Evolutionary conservation across 1,284 basidiomycete genomes (phyloP), one percentile per base, ranked within the genome.

Genomic region (Paramarasmius palmivorus): DNA sequence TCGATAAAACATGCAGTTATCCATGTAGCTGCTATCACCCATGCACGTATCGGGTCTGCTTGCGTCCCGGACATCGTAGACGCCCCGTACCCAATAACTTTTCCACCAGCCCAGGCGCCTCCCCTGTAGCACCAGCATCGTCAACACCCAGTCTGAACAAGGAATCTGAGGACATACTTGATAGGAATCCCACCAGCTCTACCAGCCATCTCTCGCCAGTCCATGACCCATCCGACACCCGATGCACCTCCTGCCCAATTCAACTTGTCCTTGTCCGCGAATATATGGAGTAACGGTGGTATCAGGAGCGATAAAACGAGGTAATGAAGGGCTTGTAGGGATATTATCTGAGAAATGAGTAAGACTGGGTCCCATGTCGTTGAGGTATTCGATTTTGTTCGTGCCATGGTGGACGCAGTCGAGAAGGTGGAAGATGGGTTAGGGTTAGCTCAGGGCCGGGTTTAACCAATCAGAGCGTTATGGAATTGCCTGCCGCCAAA

Each of bases 181-280:
- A 88, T 81, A 0, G 92, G n/a, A n/a, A n/a, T n/a, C n/a, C n/a
- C n/a, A n/a, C n/a, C 93, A 2, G 90, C 84, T 54, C 82, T 73
- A 8, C 92, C 90, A 1, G 92, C 90, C 81, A 99, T 88, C 69
- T 98, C 92, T 45, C 93, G 81, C 96, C 96, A 99, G 72, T 99
- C 95, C 84, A 99, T 92, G 26, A 98, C 76, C 90, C 95, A 92
- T 9, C 88, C 91, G 42, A 95, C 86, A 66, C 85, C 93, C 7
- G 88, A 77, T 2, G 91, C 81, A 10, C 93, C 93, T 29, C 93
- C 95, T 67, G 94, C 92, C 66, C 95, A 93, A 17, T 78, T 75
- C 12, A 98, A 77, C 7, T 89, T 84, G 29, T 77, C 71, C 1
- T 86, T 77, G 44, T 92, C 84, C 0, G 94, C 91, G 64, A 95